Conservation (phyloP, 768 basidiomycete species). For the Rhodosporidiobolus odoratus region DNA sequence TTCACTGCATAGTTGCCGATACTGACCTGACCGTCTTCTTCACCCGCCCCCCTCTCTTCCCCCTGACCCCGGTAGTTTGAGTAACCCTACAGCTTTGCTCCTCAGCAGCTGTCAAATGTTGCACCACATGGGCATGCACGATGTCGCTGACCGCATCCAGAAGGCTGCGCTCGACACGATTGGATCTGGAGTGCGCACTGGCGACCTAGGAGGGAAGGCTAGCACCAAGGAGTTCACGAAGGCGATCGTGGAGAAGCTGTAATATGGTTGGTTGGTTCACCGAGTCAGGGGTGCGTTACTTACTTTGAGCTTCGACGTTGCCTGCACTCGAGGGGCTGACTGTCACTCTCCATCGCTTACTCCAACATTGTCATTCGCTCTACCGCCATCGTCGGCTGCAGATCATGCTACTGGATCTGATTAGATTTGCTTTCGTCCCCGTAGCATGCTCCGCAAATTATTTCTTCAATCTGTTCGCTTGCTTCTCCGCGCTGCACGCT, state of each 20-base stretch:
- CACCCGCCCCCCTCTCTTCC: neutral
- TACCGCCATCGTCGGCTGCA: too few species aligned
- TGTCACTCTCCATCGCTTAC: too few species aligned
- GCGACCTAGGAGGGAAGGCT: constrained; percentile 90
- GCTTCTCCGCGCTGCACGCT: too few species aligned
- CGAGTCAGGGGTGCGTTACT: neutral
- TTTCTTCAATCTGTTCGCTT: too few species aligned
- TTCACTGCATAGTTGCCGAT: constrained; percentile 60
- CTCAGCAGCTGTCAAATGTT: constrained; percentile 97
- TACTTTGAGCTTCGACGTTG: neutral
- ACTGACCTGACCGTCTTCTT: constrained; percentile 53
- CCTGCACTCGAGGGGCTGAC: too few species aligned
- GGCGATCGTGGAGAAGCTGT: constrained; percentile 39
- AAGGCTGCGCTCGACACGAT: constrained; percentile 89
- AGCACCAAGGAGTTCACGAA: constrained; percentile 54
- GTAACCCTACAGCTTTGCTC: constrained; percentile 98
- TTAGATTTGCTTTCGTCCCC: too few species aligned
- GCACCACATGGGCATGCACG: constrained; percentile 86
- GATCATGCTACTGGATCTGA: too few species aligned
- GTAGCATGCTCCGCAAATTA: too few species aligned
- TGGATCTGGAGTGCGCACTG: constrained; percentile 93
- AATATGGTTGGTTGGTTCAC: neutral
- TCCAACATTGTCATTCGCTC: too few species aligned
- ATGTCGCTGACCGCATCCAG: constrained; percentile 82
- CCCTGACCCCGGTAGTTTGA: constrained; percentile 65